Evolutionary conservation across 805 yeast genomes (phyloP), one percentile per base, ranked within the genome.

Genomic region (Yarrowia sp.): DNA sequence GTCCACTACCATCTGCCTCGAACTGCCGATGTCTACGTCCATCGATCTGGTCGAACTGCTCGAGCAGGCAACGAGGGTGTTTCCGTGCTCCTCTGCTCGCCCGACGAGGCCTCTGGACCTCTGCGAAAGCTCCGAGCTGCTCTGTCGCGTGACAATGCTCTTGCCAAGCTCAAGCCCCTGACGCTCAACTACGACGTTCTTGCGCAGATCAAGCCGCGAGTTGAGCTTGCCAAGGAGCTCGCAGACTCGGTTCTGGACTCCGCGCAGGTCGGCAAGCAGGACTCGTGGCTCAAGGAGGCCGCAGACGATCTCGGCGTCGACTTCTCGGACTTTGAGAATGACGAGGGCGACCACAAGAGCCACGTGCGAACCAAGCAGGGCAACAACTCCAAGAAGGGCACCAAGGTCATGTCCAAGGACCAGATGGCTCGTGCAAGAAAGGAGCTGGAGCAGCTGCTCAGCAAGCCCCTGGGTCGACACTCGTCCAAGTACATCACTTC

Each of bases 41-140:
- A 94, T 74, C 82, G 99, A 73, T 89, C 97, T 1, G 99, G 99
- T 65, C 85, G 99, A 81, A 94, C 99, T n/a, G 98, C 96, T 0
- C 87, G 99, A 78, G 97, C 96, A 1, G 94, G 93, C 0, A 73
- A 73, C 33, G 93, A 89, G 71, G 99, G 99, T 78, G 97, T 94
- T n/a, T 87, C 97, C 2, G 86, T 94, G 55, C 85, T 91, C 83
- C 78, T 94, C 61, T 90, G 97, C 69, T 88, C 96, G 4, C 97
- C 97, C 14, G 91, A 88, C 64, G 99, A 94, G 71, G 90, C 96
- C 0, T 80, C 90, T 62, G 97, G 97, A 0, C 92, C 98, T 0
- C 78, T 92, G 65, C 80, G 84, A 69, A 90, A 88, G 73, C 79
- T 93, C 62, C 78, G 93, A 68, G 84, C 72, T 62, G 68, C 77